phyloP scores from a whole-genome alignment of 2,329 filamentous ascomycete genomes.

The Fusarium stilboides region DNA sequence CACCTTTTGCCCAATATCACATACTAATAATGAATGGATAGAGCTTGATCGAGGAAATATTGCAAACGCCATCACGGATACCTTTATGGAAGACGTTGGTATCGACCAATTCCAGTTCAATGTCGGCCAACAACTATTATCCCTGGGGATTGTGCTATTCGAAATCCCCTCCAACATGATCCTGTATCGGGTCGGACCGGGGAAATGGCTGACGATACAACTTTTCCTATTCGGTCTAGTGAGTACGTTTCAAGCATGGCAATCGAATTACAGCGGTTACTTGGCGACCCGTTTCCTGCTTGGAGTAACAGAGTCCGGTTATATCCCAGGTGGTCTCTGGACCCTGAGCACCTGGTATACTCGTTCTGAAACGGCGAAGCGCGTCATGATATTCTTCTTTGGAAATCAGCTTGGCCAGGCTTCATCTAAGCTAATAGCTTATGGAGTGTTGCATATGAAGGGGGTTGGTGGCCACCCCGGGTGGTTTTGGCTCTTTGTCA shows the following conservation, averaged over 20 bases:
- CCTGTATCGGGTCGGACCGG: constrained; percentile 57
- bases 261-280: constrained; percentile 62
- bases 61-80: constrained; percentile 64
- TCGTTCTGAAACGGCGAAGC: constrained; percentile 65
- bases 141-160: constrained; percentile 64
- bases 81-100: constrained; percentile 65
- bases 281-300: constrained; percentile 66
- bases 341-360: constrained; percentile 71
- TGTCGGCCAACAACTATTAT: constrained; percentile 66
- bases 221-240: constrained; percentile 69
- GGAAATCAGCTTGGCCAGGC: constrained; percentile 67
- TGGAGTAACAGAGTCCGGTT: constrained; percentile 68
- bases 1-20: not conserved
- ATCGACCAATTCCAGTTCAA: constrained; percentile 68
- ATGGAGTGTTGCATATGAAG: constrained; percentile 64
- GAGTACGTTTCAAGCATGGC: constrained; percentile 69
- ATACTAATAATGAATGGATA: constrained; percentile 15
- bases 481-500: constrained; percentile 71
- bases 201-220: constrained; percentile 68
- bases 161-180: constrained; percentile 59
- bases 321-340: constrained; percentile 67
- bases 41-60: constrained; percentile 61
- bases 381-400: constrained; percentile 70
- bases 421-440: constrained; percentile 58
- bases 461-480: constrained; percentile 63